Base-by-base conservation (phyloP, 176 grass and related monocot genomes). In the Aegilops tauschii region DNA sequence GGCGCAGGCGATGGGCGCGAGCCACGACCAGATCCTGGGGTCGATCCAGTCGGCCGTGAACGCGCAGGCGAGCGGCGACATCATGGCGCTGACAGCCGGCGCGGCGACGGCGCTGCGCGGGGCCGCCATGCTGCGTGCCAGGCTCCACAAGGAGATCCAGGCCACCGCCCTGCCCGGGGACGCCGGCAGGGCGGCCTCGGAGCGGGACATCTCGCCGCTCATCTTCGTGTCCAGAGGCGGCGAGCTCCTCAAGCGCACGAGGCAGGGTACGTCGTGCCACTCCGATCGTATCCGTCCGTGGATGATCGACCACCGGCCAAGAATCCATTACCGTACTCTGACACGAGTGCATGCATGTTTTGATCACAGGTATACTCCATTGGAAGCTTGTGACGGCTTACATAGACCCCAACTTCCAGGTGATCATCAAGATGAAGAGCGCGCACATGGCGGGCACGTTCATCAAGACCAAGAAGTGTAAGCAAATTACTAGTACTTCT, bases 381-480 rank as follows among this genome's bases (percentile, higher is more conserved):
- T 98, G 96, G 96, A 98, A 98, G 74, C 91, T 94, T 17, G 96
- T 98, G 66, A 89, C 88, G 20, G 79, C 89, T 1, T 95, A 91
- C 73, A 88, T 94, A 61, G 93, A 95, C 81, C 77, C 87, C 74
- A 92, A 40, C 47, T 90, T 92, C 80, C 87, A 97, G 92, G 93
- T 97, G 62, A 52, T 95, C 78, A 66, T 95, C 37, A 98, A 94
- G 80, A 95, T 95, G 90, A 95, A 92, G 83, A 98, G 96, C 27
- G 83, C 86, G 6, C 96, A 98, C n/a, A 98, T 98, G 91, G 96
- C 83, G 6, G 96, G 96, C 13, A 92, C 96, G 21, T 98, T 92
- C 81, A 86, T 95, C 61, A 98, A 98, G 49, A 98, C 93, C 31
- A 95, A 95, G 73, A 98, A 98, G 69, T 84, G 96, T 98, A 94